phyloP scores from a whole-genome alignment of 768 basidiomycete species.

The Mycena rebaudengoi region DNA sequence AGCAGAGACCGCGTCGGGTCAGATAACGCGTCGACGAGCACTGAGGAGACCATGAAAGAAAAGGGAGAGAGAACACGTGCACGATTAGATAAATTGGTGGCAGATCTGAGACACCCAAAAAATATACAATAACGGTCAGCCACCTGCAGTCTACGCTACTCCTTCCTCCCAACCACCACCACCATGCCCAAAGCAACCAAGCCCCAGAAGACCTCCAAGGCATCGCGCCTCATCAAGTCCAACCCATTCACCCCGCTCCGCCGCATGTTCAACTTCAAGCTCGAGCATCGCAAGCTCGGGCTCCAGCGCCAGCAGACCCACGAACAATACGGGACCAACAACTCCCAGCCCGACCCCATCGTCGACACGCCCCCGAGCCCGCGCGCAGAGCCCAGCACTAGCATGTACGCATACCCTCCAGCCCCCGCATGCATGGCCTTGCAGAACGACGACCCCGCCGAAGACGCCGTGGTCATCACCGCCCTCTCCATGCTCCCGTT shows the following conservation, averaged over 20 bases:
- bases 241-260: slow-evolving; percentile 46
- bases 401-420: not conserved
- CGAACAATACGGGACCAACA: slow-evolving; percentile 19
- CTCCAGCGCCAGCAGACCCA: slow-evolving; percentile 36
- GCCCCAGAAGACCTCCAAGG: slow-evolving; percentile 1
- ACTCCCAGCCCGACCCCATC: slow-evolving; percentile 33
- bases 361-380: slow-evolving; percentile 34
- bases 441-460: slow-evolving; percentile 62
- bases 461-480: slow-evolving; percentile 70
- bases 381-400: slow-evolving; percentile 9
- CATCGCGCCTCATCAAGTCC: slow-evolving; percentile 30
- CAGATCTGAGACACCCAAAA: not conserved
- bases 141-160: slow-evolving; percentile 15
- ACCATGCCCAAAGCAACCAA: slow-evolving; percentile 22
- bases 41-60: slow-evolving; percentile 64
- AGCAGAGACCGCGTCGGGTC: slow-evolving; percentile 59
- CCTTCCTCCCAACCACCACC: slow-evolving; percentile 23
- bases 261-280: slow-evolving; percentile 51
- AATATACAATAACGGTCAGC: slow-evolving; percentile 4
- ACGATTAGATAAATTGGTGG: too few species aligned
- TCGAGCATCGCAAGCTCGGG: slow-evolving; percentile 45
- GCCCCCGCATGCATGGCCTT: slow-evolving; percentile 57
- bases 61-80: too few species aligned
- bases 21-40: slow-evolving; percentile 56
- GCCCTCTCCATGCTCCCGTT: slow-evolving; percentile 67